Percentiles rank a stretch among this genome's conserved stretches.
phyloP scores from a whole-genome alignment of 495 filamentous ascomycete species.

The Penicillium fimorum region DNA sequence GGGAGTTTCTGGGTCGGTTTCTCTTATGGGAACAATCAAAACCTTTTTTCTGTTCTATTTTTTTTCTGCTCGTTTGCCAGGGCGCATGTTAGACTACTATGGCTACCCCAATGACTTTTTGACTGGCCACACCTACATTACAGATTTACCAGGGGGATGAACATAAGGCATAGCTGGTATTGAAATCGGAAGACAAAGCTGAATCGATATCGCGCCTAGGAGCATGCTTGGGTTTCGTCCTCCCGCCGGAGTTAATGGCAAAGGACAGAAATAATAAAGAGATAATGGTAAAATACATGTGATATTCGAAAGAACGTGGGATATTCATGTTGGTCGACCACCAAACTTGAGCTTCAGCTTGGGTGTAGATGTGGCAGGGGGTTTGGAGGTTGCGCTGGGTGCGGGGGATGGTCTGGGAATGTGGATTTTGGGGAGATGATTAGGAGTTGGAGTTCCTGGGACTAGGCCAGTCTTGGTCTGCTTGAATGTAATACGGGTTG shows the following conservation, averaged over 20 bases:
- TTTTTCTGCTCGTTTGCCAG: slow-evolving; percentile 8
- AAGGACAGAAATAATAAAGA: slow-evolving; percentile 8
- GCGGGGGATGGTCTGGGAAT: slow-evolving; percentile 36
- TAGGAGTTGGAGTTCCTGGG: slow-evolving; percentile 25
- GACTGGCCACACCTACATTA: background rate
- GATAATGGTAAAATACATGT: slow-evolving; percentile 25
- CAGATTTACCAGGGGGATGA: background rate
- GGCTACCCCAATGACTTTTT: slow-evolving; percentile 9
- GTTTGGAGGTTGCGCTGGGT: slow-evolving; percentile 18
- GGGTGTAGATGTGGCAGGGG: slow-evolving; percentile 28
- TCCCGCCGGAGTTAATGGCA: background rate
- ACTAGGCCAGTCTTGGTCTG: slow-evolving; percentile 33
- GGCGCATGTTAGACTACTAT: slow-evolving; percentile 4
- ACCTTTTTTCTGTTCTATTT: slow-evolving; percentile 29
- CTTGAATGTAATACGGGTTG: slow-evolving; percentile 48
- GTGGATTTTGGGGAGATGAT: slow-evolving; percentile 35
- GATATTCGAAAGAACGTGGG: slow-evolving; percentile 5
- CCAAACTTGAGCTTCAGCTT: slow-evolving; percentile 48
- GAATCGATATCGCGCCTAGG: slow-evolving; percentile 16
- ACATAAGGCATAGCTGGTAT: slow-evolving; percentile 13
- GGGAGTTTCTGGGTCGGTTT: slow-evolving; percentile 45
- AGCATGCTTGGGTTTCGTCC: slow-evolving; percentile 15
- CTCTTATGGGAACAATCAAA: slow-evolving; percentile 41
- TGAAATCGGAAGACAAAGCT: slow-evolving; percentile 12
- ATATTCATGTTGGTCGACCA: slow-evolving; percentile 34